These are phyloP conservation scores for Dictyostelium purpureum DNA, from an alignment of 78 protist species.

Conservation along the genomic window DNA sequence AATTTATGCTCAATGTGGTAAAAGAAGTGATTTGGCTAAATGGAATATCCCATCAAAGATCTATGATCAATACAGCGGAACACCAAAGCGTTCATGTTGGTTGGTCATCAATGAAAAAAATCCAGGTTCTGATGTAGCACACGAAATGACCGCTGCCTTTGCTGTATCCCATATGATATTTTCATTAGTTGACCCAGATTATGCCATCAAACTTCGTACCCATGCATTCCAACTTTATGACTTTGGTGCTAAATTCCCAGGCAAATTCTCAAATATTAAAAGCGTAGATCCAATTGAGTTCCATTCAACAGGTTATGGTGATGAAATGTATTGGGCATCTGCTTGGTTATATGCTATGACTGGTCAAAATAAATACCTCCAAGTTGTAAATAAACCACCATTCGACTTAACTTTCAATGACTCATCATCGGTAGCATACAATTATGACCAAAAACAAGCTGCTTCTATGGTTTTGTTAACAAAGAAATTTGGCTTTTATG, in stretches of 20 bases:
- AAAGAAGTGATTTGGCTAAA: background rate
- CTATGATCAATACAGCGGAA: constrained; percentile 8
- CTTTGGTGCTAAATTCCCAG: constrained; percentile 34
- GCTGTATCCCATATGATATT: constrained; percentile 27
- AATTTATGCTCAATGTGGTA: background rate
- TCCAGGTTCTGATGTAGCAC: constrained; percentile 69
- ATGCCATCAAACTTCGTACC: background rate
- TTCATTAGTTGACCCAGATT: constrained; percentile 5
- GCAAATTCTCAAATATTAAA: constrained; percentile 29
- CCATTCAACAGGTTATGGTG: constrained; percentile 45
- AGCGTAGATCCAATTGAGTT: background rate
- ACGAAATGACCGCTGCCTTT: constrained; percentile 54
- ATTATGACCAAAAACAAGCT: background rate
- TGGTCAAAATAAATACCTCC: background rate
- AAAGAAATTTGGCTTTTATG: background rate
- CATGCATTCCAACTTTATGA: constrained; percentile 42
- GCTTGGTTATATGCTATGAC: constrained; percentile 52
- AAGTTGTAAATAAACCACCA: background rate
- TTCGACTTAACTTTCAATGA: background rate
- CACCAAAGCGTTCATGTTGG: constrained; percentile 47
- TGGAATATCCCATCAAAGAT: background rate
- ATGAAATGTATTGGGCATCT: constrained; percentile 59
- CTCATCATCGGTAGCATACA: background rate
- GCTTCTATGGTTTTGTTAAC: background rate
- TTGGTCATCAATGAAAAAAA: background rate